Evolutionary conservation across 768 basidiomycete genomes (phyloP).

Genomic region (Butyriboletus loyo): DNA sequence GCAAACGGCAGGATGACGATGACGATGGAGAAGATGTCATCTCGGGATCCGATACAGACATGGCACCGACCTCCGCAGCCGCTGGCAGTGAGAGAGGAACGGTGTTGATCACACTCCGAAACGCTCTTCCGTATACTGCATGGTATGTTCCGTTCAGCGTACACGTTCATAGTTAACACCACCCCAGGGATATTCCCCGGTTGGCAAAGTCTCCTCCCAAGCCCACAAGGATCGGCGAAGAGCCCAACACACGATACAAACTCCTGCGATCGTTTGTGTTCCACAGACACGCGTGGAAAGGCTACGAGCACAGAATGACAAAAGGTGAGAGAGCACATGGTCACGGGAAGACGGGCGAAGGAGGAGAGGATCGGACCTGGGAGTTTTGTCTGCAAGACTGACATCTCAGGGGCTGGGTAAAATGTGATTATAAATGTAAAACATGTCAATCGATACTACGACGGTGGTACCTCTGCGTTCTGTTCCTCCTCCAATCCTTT

Average conservation of each 20-base stretch:
- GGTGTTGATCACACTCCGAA: slow-evolving; percentile 81
- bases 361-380: slow-evolving; percentile 84
- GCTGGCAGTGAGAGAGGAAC: slow-evolving; percentile 51
- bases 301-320: slow-evolving; percentile 94
- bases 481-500: slow-evolving; percentile 57
- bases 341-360: slow-evolving; percentile 63
- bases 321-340: slow-evolving; percentile 76
- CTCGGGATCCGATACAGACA: slow-evolving; percentile 17
- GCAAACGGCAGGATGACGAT: slow-evolving; percentile 41
- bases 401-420: not conserved
- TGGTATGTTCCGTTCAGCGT: slow-evolving; percentile 51
- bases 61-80: not conserved
- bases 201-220: slow-evolving; percentile 73
- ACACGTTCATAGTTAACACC: slow-evolving; percentile 9
- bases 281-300: slow-evolving; percentile 64
- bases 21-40: slow-evolving; percentile 38
- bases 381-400: slow-evolving; percentile 61
- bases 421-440: slow-evolving; percentile 8
- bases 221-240: slow-evolving; percentile 41
- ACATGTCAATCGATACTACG: slow-evolving; percentile 15
- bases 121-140: slow-evolving; percentile 80
- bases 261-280: slow-evolving; percentile 82
- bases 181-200: slow-evolving; percentile 66
- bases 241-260: slow-evolving; percentile 63
- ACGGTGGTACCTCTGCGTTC: slow-evolving; percentile 15